Evolutionary conservation across 2,329 filamentous ascomycete genomes (phyloP).

Genomic region (Grosmannia huntii): DNA sequence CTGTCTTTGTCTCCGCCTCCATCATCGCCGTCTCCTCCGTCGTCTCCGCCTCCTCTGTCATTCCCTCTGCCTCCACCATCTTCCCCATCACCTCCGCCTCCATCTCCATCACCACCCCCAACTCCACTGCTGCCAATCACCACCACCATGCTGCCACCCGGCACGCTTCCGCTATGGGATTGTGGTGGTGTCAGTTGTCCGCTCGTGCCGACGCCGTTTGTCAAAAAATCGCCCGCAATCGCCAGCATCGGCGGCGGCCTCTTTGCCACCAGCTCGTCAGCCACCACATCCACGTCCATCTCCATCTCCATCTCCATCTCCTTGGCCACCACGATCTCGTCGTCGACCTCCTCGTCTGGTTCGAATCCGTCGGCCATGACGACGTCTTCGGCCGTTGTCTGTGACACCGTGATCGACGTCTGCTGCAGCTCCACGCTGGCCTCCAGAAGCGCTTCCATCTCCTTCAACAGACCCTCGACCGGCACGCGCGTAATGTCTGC

Average conservation of each 20-base stretch:
- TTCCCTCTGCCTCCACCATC: neutral
- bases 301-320: neutral
- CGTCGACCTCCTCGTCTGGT: slow-evolving; percentile 6
- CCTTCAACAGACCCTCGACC: slow-evolving; percentile 55
- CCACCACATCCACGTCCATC: neutral
- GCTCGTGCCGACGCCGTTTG: slow-evolving; percentile 16
- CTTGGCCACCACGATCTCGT: slow-evolving; percentile 32
- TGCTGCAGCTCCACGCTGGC: slow-evolving; percentile 47
- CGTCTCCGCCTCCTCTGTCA: too few species aligned
- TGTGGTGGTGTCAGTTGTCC: slow-evolving; percentile 54
- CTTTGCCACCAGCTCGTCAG: neutral
- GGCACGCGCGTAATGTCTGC: slow-evolving; percentile 64
- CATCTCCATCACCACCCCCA: neutral
- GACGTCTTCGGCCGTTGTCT: slow-evolving; percentile 27
- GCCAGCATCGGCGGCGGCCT: neutral
- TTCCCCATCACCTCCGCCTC: neutral
- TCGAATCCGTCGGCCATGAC: slow-evolving; percentile 36
- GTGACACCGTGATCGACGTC: slow-evolving; percentile 21
- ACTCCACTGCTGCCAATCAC: neutral
- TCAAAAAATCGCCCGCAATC: slow-evolving; percentile 15
- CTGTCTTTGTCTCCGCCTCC: neutral
- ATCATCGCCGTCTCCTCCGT: too few species aligned
- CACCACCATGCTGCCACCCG: slow-evolving; percentile 10
- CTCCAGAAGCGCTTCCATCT: slow-evolving; percentile 63
- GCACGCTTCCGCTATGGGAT: slow-evolving; percentile 40